Evolutionary conservation across 768 basidiomycete genomes (phyloP).

Genomic region (Asterophora parasitica): DNA sequence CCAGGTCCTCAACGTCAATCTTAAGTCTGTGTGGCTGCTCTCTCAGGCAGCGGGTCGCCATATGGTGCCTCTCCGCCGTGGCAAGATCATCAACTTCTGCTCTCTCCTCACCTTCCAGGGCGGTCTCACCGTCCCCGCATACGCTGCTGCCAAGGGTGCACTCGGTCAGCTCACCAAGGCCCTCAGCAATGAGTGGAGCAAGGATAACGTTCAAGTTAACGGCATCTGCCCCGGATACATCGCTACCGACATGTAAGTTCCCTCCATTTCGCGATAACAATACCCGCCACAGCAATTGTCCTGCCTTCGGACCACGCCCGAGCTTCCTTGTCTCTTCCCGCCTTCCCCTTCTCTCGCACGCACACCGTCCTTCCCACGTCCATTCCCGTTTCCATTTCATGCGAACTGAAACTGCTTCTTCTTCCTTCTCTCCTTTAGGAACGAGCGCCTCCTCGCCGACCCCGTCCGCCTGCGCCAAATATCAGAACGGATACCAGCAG

Average conservation of each 20-base stretch:
- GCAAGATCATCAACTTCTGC: conserved; percentile 73
- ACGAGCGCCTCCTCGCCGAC: conserved; percentile 47
- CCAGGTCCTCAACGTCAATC: conserved; percentile 82
- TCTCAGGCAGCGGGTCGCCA: conserved; percentile 84
- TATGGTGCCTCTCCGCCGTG: conserved; percentile 68
- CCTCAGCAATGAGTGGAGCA: conserved; percentile 90
- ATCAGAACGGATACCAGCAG: conserved; percentile 67
- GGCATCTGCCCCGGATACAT: conserved; percentile 87
- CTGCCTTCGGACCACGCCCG: neutral
- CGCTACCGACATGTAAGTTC: conserved; percentile 76
- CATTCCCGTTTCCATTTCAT: conserved; percentile 3
- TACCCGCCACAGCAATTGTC: neutral
- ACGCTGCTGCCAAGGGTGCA: conserved; percentile 88
- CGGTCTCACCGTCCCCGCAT: conserved; percentile 79
- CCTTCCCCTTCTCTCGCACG: neutral
- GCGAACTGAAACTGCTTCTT: neutral
- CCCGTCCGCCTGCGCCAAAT: conserved; percentile 67
- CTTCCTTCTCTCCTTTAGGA: conserved; percentile 26
- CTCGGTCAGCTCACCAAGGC: conserved; percentile 84
- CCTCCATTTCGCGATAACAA: neutral
- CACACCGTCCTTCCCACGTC: conserved; percentile 1
- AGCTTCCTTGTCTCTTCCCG: neutral
- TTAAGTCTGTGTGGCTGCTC: conserved; percentile 83
- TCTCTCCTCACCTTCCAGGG: conserved; percentile 60
- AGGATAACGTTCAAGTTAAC: conserved; percentile 84